Evolutionary conservation across 768 basidiomycete species (phyloP).

Genomic region (Tylopilus balloui): DNA sequence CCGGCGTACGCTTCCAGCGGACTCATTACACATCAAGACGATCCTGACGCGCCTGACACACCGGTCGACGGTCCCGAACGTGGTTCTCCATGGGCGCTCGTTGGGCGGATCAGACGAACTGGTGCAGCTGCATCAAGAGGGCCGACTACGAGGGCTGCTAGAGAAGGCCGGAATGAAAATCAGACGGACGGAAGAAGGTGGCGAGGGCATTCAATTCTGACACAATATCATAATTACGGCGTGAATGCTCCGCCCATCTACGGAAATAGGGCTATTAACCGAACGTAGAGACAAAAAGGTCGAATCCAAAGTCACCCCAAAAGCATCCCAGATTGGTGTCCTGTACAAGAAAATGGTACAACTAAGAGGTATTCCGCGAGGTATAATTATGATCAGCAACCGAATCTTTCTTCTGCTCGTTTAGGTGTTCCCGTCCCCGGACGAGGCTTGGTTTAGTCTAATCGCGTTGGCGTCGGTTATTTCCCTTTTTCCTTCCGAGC

Average conservation of each 20-base stretch:
- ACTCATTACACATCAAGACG: slow-evolving; percentile 57
- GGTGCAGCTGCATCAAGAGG: slow-evolving; percentile 40
- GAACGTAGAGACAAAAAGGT: slow-evolving; percentile 8
- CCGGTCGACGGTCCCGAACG: slow-evolving; percentile 72
- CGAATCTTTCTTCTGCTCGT: not conserved
- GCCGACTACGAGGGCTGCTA: slow-evolving; percentile 41
- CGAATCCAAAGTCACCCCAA: not conserved
- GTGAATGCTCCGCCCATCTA: not conserved
- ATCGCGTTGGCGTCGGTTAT: slow-evolving; percentile 2
- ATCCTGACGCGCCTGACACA: slow-evolving; percentile 63
- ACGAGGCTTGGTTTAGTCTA: slow-evolving; percentile 4
- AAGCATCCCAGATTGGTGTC: not conserved
- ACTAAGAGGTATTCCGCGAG: slow-evolving; percentile 5
- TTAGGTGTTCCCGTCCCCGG: not conserved
- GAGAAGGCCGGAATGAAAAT: slow-evolving; percentile 44
- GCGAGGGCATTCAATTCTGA: not conserved
- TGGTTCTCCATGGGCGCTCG: slow-evolving; percentile 57
- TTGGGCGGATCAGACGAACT: slow-evolving; percentile 67
- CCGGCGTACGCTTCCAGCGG: slow-evolving; percentile 38
- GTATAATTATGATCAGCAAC: slow-evolving; percentile 1
- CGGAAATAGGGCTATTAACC: not conserved
- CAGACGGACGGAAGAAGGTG: slow-evolving; percentile 12
- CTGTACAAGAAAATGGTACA: not conserved
- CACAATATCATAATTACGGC: no score
- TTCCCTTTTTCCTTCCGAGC: slow-evolving; percentile 52